phyloP scores from a whole-genome alignment of 1,284 basidiomycete genomes.

The Marasmius sp. region DNA sequence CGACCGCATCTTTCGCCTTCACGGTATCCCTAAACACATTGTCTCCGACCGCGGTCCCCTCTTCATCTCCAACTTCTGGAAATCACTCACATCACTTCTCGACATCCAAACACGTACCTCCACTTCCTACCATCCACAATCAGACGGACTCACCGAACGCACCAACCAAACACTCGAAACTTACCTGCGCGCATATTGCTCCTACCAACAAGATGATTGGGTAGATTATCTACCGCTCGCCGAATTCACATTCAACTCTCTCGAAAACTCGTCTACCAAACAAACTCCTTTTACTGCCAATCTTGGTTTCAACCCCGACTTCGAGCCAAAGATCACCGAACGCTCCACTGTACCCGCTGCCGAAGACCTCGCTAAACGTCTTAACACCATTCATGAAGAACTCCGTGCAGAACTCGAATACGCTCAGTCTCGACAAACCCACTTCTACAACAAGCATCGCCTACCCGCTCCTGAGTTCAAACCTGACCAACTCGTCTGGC shows the following conservation, averaged over 20 bases:
- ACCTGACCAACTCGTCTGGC: too few relatives aligned
- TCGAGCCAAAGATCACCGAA: constrained; percentile 23
- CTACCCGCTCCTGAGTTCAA: background rate
- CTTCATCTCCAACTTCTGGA: background rate
- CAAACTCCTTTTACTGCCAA: constrained; percentile 43
- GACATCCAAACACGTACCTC: background rate
- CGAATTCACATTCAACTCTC: constrained; percentile 48
- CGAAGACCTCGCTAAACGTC: constrained; percentile 16
- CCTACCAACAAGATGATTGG: constrained; percentile 48
- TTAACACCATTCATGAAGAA: constrained; percentile 20
- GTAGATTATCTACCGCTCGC: constrained; percentile 28
- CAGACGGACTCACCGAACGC: background rate
- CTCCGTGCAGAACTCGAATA: background rate
- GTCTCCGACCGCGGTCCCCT: constrained; percentile 21
- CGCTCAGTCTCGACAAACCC: too few relatives aligned
- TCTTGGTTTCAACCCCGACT: constrained; percentile 30
- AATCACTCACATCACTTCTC: background rate
- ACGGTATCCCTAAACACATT: constrained; percentile 28
- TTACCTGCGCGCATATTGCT: constrained; percentile 35
- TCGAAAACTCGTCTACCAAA: constrained; percentile 30
- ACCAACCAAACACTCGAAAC: constrained; percentile 29
- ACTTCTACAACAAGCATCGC: background rate
- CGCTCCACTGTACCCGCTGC: constrained; percentile 20
- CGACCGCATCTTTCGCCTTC: constrained; percentile 25
- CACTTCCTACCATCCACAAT: background rate